Percentiles rank a stretch among this genome's conserved stretches.
phyloP scores from a whole-genome alignment of 306 rosid genomes.

The Comarum palustre region DNA sequence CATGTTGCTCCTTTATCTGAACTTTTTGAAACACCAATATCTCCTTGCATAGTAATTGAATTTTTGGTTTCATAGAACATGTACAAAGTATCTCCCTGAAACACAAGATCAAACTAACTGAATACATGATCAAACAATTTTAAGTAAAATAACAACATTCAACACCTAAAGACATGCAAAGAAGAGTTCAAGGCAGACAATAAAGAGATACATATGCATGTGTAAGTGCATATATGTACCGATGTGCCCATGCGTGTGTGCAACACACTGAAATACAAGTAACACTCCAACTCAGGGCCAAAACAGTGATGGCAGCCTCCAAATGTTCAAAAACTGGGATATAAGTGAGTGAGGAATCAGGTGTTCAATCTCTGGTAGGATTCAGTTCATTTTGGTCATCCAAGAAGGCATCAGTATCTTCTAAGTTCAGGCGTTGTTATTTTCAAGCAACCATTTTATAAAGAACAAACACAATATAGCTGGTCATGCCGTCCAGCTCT shows the following conservation, averaged over 20 bases:
- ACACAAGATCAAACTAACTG: conserved; percentile 20
- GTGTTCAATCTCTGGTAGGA: background rate
- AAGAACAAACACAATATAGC: background rate
- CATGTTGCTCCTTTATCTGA: conserved; percentile 90
- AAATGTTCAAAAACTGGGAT: background rate
- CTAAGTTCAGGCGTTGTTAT: background rate
- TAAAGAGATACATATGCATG: background rate
- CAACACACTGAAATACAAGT: background rate
- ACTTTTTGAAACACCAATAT: conserved; percentile 93
- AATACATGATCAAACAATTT: conserved; percentile 16
- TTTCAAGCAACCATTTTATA: background rate
- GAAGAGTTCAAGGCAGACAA: background rate
- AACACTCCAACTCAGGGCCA: background rate
- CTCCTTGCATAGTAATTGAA: conserved; percentile 81
- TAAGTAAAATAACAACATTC: conserved; percentile 13
- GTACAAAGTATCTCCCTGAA: conserved; percentile 71
- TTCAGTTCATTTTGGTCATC: background rate
- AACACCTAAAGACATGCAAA: background rate
- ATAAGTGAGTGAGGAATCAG: background rate
- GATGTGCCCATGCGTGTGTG: background rate
- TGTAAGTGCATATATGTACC: background rate
- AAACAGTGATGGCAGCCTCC: background rate
- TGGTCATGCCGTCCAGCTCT: background rate
- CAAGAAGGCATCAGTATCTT: background rate
- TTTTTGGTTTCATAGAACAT: conserved; percentile 90